Percentiles rank a stretch among this genome's conserved stretches.
Conservation (phyloP, 2,329 filamentous ascomycete species). For the Cladophialophora chaetospira region DNA sequence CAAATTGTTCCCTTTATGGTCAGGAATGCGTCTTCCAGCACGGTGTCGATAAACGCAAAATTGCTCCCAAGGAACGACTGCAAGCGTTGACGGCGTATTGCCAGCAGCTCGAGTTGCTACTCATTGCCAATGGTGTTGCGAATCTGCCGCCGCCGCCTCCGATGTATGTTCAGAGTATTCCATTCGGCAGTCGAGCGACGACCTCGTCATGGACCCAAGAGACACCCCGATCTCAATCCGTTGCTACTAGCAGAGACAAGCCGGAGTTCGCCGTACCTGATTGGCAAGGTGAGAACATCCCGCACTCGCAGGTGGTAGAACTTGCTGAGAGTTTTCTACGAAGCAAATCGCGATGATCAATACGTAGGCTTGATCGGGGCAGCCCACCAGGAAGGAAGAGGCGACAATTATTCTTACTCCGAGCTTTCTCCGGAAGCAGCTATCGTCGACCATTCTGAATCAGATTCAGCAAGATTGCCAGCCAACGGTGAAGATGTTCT, state of each 20-base stretch:
- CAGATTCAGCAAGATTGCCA: not conserved
- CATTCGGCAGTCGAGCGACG: not conserved
- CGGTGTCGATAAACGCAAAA: constrained; percentile 24
- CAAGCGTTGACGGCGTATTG: constrained; percentile 22
- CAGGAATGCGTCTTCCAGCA: constrained; percentile 26
- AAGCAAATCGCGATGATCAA: not conserved
- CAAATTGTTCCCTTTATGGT: constrained; percentile 28
- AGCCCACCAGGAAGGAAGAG: constrained; percentile 1
- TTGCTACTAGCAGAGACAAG: not conserved
- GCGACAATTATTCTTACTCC: constrained; percentile 4
- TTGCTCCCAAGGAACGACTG: constrained; percentile 24
- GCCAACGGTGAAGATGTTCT: constrained; percentile 5
- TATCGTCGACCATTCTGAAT: not conserved
- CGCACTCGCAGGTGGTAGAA: not conserved
- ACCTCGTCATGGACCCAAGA: not conserved
- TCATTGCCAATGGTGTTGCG: constrained; percentile 16
- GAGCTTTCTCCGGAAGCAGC: constrained; percentile 9
- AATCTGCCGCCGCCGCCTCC: constrained; percentile 17
- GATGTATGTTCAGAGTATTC: constrained; percentile 8
- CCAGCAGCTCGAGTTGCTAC: constrained; percentile 17
- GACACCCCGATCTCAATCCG: not conserved
- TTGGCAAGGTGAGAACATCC: not conserved
- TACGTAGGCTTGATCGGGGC: not conserved
- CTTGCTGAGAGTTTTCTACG: not conserved
- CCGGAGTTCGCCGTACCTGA: not conserved